Evolutionary conservation across 208 protist genomes (phyloP).

Genomic region (Trypanosoma platydactyli): DNA sequence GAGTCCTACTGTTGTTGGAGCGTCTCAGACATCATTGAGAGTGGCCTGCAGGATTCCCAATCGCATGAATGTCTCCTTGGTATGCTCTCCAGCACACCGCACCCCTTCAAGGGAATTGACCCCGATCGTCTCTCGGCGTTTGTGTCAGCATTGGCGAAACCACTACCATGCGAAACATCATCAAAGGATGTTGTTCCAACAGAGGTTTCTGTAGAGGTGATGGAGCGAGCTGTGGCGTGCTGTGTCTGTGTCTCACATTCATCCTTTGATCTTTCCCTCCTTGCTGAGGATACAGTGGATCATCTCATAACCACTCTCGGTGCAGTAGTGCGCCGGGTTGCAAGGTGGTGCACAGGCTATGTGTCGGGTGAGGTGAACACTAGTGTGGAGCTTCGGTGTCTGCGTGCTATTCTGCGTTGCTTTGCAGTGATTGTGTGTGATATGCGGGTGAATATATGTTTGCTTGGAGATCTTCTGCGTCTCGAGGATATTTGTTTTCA

Average conservation of each 20-base stretch:
- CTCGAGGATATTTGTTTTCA: conserved; percentile 77
- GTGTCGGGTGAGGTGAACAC: conserved; percentile 1
- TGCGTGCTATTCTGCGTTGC: conserved; percentile 53
- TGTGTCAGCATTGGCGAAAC: conserved; percentile 26
- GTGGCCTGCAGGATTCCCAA: conserved; percentile 4
- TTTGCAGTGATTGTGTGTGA: conserved; percentile 48
- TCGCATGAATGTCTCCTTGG: conserved; percentile 32
- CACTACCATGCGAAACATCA: neutral
- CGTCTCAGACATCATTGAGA: conserved; percentile 18
- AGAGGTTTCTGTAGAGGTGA: conserved; percentile 6
- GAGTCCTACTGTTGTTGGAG: conserved; percentile 6
- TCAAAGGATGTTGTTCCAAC: neutral
- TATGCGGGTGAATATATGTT: conserved; percentile 41
- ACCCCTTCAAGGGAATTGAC: conserved; percentile 41
- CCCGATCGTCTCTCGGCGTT: conserved; percentile 24
- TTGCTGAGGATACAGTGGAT: conserved; percentile 47
- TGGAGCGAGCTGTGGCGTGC: conserved; percentile 42
- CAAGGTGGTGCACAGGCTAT: neutral
- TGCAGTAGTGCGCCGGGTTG: conserved; percentile 37
- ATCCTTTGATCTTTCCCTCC: conserved; percentile 41
- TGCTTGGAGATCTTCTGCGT: conserved; percentile 52
- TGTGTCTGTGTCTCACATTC: conserved; percentile 53
- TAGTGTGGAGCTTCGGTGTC: conserved; percentile 46
- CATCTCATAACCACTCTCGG: conserved; percentile 48
- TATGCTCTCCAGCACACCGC: conserved; percentile 36